phyloP scores from a whole-genome alignment of 257 asterid genomes.

The Anisodus acutangulus region DNA sequence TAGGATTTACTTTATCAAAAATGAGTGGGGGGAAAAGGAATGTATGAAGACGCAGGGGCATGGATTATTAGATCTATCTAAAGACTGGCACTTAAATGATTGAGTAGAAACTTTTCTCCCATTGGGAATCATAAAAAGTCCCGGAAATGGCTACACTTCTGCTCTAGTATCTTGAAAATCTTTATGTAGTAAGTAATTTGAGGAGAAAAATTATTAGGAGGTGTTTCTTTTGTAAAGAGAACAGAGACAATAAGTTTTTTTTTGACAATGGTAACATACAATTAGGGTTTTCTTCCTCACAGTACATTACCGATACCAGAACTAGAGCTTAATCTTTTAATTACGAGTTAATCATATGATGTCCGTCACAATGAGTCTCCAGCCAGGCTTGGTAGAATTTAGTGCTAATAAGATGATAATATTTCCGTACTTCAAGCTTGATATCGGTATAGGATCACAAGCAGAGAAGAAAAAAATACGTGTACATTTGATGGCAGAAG shows the following conservation, averaged over 20 bases:
- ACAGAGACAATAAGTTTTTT: neutral
- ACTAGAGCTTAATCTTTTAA: neutral
- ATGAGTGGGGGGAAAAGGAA: neutral
- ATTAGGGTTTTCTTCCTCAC: neutral
- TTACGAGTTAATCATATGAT: conserved; percentile 8
- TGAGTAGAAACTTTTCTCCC: neutral
- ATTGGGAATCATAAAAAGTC: neutral
- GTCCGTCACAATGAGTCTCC: neutral
- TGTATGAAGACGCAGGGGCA: neutral
- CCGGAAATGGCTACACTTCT: neutral
- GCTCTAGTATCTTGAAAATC: neutral
- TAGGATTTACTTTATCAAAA: neutral
- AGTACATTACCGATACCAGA: conserved; percentile 20
- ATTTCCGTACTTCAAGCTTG: neutral
- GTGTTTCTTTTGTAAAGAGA: neutral
- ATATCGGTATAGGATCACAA: conserved; percentile 1
- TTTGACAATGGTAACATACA: no score
- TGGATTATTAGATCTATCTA: neutral
- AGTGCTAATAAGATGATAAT: neutral
- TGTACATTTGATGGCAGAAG: conserved; percentile 2
- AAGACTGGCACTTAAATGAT: neutral
- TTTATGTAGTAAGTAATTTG: neutral
- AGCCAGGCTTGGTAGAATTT: neutral
- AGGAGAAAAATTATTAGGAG: neutral
- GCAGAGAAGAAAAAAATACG: neutral